These are phyloP conservation scores for Melanomma pulvis-pyrius DNA, from an alignment of 495 filamentous ascomycete species.

Conservation along the genomic window DNA sequence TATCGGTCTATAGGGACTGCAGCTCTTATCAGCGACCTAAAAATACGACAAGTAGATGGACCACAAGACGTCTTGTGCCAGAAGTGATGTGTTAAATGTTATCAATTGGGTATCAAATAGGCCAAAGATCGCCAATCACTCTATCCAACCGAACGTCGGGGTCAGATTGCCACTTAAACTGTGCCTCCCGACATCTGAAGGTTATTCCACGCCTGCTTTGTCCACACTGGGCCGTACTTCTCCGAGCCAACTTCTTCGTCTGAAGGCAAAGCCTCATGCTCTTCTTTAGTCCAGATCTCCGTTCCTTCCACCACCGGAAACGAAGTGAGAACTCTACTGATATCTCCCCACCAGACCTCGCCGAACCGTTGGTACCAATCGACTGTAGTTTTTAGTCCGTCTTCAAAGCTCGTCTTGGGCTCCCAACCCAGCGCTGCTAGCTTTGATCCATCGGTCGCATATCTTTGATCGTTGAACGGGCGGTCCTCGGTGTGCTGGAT, in stretches of 20 bases:
- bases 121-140: background rate
- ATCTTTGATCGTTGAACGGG: constrained; percentile 73
- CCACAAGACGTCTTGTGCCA: no score
- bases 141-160: background rate
- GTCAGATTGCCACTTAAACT: background rate
- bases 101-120: background rate
- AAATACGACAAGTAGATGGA: no score
- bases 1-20: no score
- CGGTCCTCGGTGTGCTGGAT: constrained; percentile 69
- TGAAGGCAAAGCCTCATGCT: constrained; percentile 35
- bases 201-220: constrained; percentile 31
- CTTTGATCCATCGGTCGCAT: constrained; percentile 69
- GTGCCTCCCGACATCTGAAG: constrained; percentile 21
- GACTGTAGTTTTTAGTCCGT: constrained; percentile 66
- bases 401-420: constrained; percentile 61
- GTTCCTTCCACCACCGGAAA: constrained; percentile 44
- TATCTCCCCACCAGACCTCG: constrained; percentile 75
- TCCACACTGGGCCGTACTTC: constrained; percentile 28
- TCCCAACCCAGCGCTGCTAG: constrained; percentile 67
- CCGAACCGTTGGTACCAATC: constrained; percentile 66
- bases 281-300: constrained; percentile 40
- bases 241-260: constrained; percentile 23
- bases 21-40: no score
- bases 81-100: background rate
- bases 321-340: constrained; percentile 54